Conservation (phyloP, 2,329 filamentous ascomycete genomes). For the Exophiala dermatitidis region DNA sequence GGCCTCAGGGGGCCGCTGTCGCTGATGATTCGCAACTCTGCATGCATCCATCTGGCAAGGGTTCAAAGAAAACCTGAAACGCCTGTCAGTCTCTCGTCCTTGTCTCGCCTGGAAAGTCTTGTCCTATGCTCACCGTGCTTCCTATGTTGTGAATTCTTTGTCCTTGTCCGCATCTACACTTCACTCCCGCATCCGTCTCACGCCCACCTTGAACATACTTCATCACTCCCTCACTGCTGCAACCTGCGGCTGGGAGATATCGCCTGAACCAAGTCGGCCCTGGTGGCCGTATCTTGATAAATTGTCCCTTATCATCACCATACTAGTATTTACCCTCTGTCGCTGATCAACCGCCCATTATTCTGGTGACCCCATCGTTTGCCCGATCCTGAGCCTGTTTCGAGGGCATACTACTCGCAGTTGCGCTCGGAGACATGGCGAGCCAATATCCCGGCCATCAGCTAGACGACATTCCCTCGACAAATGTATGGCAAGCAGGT, state of each 20-base stretch:
- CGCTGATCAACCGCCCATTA: too few relatives aligned
- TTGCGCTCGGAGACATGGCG: conserved; percentile 13
- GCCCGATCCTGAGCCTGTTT: background rate
- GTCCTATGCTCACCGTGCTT: background rate
- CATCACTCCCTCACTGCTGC: background rate
- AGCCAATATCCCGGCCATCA: conserved; percentile 43
- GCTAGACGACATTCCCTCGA: conserved; percentile 19
- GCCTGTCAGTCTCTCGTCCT: conserved; percentile 6
- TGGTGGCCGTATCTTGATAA: conserved; percentile 18
- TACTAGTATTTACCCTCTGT: too few relatives aligned
- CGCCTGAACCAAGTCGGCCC: conserved; percentile 3
- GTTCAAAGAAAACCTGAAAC: conserved; percentile 16
- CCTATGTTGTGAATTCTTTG: conserved; percentile 9
- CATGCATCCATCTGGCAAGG: background rate
- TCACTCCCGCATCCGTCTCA: conserved; percentile 9
- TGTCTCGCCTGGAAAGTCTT: background rate
- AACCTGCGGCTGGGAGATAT: background rate
- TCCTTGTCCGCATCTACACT: conserved; percentile 9
- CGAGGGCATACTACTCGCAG: background rate
- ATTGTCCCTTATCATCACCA: too few relatives aligned
- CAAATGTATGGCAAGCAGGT: conserved; percentile 15
- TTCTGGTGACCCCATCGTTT: background rate
- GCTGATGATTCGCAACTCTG: background rate
- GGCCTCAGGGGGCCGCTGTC: conserved; percentile 2
- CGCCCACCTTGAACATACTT: background rate